Evolutionary conservation across 306 rosid species (phyloP), one percentile per base, ranked within the genome.

Genomic region (Senna tora): DNA sequence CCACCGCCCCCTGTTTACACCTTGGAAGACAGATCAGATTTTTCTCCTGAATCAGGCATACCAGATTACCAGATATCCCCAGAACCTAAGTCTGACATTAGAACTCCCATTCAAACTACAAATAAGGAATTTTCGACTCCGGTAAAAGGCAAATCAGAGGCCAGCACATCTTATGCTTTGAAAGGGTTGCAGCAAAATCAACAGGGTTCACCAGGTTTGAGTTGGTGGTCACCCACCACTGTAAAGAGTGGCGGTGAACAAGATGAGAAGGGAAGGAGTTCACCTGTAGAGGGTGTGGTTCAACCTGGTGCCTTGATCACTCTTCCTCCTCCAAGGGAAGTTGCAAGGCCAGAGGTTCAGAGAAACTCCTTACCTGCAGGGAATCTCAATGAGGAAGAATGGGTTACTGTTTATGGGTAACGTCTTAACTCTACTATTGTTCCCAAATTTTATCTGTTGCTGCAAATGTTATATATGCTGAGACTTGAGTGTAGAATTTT

Each of bases 331-430:
- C 99, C 91, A 7, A 84, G 91, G 77, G 97, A 94, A 82, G 96
- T 94, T 79, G 99, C 97, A 54, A 89, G 96, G 86, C 99, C 99
- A 0, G 95, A 91, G 81, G 76, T 86, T 76, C 94, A 86, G 51
- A 91, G 96, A 74, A 91, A 78, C 77, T 86, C 87, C 30, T 71
- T 89, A 64, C 92, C 97, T 42, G 78, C 90, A 2, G 92, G 90
- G 66, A 86, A 86, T 81, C 86, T 88, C 76, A 77, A 91, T 2
- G 99, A 94, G 82, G 99, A 91, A 79, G 99, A 94, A 81, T 94
- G 99, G 99, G 91, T 94, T 20, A 94, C 99, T 51, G 95, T 94
- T 73, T 94, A 89, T 36, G 98, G 98, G 98, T 94, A 91, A 71
- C 74, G 60, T 17, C 77, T 77, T 67, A 20, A 54, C 78, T 78